Conservation (phyloP, 2,329 filamentous ascomycete genomes). For the Fusarium sp. region DNA sequence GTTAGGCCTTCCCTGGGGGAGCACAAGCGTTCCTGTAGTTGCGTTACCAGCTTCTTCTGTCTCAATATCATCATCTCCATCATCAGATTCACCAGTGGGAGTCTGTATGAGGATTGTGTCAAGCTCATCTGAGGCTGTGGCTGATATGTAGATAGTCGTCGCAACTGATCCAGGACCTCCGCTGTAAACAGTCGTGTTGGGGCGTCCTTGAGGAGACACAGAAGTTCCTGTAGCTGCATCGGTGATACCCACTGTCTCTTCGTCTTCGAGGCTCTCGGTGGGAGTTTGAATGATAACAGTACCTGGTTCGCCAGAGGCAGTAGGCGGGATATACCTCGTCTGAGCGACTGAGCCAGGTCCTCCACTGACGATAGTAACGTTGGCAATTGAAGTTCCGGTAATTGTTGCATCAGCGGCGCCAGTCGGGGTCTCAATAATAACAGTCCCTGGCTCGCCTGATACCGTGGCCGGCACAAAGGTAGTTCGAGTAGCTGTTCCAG, state of each 20-base stretch:
- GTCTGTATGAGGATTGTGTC: conserved; percentile 6
- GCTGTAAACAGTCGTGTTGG: background rate
- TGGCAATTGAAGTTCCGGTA: background rate
- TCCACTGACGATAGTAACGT: conserved; percentile 11
- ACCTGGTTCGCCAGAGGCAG: conserved; percentile 6
- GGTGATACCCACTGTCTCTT: background rate
- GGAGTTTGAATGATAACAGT: background rate
- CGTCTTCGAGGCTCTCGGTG: background rate
- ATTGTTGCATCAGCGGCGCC: background rate
- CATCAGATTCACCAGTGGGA: background rate
- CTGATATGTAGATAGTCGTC: conserved; percentile 5
- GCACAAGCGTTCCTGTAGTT: background rate
- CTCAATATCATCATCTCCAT: background rate
- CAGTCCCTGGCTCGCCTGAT: conserved; percentile 4
- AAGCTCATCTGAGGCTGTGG: conserved; percentile 3
- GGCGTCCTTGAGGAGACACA: background rate
- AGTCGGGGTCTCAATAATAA: conserved; percentile 12
- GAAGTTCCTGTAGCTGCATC: background rate
- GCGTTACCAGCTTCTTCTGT: background rate
- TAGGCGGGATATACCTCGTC: background rate
- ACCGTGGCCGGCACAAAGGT: background rate
- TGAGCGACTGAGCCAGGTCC: background rate
- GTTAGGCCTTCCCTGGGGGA: background rate
- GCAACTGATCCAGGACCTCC: background rate
- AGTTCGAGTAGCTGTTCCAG: background rate